Evolutionary conservation across 2,329 filamentous ascomycete genomes (phyloP), one percentile per base, ranked within the genome.

Genomic region (Mariannaea sp.): DNA sequence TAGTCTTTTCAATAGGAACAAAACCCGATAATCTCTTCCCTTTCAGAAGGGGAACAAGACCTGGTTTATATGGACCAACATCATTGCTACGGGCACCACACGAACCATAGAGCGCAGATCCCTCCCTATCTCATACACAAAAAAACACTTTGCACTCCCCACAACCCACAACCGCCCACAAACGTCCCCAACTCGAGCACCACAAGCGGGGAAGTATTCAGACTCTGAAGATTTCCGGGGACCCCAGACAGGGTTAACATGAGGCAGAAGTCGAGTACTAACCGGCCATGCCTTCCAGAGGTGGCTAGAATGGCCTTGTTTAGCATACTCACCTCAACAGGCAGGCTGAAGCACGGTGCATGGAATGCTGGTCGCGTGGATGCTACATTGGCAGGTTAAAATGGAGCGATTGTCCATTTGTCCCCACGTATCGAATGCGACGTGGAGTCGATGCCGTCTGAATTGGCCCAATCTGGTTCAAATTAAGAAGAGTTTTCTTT

Each of bases 201-300:
- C 35, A 33, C 12, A 10, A 7, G 27, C 26, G 46, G 51, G 42
- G 22, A 43, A 20, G 17, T 12, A 35, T 49, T n/a, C n/a, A n/a
- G n/a, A n/a, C 24, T 45, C 32, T 53, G 35, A 47, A 56, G 62
- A n/a, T n/a, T n/a, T 62, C 60, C 49, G 60, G 59, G 59, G 60
- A 59, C 60, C 59, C 60, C 60, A 62, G 60, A 62, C 53, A 16
- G 51, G 29, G 13, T 6, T 12, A 50, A 41, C 52, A 16, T n/a
- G n/a, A n/a, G n/a, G 12, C 35, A 12, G 24, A 36, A 47, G 29
- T 42, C 42, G 29, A n/a, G 8, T n/a, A n/a, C n/a, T n/a, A n/a
- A n/a, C n/a, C n/a, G n/a, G n/a, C n/a, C n/a, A n/a, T n/a, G n/a
- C n/a, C n/a, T n/a, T n/a, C n/a, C n/a, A n/a, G n/a, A n/a, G n/a